A percentile compares a stretch with the other conserved stretches of the same genome.
Evolutionary conservation across 441 rosid species (phyloP).

Genomic region (Oxalis stricta): DNA sequence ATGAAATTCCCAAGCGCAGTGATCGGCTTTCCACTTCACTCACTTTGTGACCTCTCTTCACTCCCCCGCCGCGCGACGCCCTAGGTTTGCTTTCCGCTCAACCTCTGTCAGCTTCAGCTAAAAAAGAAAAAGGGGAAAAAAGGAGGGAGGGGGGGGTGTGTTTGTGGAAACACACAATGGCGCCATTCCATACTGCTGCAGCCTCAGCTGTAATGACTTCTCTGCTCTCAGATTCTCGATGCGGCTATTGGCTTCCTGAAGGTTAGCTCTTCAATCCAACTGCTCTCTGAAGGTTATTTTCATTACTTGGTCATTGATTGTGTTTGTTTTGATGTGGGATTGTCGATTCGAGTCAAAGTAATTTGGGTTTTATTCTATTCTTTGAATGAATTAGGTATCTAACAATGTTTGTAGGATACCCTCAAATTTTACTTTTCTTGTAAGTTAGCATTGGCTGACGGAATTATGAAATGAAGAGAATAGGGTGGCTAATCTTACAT

Average conservation of each 20-base stretch:
- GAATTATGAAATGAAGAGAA: not conserved
- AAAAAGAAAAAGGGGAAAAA: slow-evolving; percentile 41
- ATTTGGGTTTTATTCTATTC: too few relatives aligned
- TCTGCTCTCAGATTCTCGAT: slow-evolving; percentile 42
- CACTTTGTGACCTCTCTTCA: too few relatives aligned
- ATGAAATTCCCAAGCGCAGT: too few relatives aligned
- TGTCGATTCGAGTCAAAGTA: too few relatives aligned
- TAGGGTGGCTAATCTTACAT: too few relatives aligned
- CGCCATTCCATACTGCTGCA: slow-evolving; percentile 79
- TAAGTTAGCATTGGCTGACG: slow-evolving; percentile 12
- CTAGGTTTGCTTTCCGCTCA: slow-evolving; percentile 66
- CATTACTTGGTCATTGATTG: too few relatives aligned
- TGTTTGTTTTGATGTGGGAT: not conserved
- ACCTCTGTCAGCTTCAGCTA: slow-evolving; percentile 38
- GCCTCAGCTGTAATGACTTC: slow-evolving; percentile 91
- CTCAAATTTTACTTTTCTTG: slow-evolving; percentile 12
- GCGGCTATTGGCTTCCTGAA: slow-evolving; percentile 54
- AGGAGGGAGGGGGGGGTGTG: slow-evolving; percentile 53
- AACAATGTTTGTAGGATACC: slow-evolving; percentile 14
- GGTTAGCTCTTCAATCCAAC: slow-evolving; percentile 41
- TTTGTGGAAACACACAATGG: slow-evolving; percentile 67
- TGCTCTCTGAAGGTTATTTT: too few relatives aligned
- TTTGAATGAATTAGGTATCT: slow-evolving; percentile 27
- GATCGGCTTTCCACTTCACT: too few relatives aligned
- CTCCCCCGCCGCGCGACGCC: slow-evolving; percentile 24